Percentiles rank a stretch among this genome's conserved stretches.
Conservation (phyloP, 1,284 basidiomycete genomes). For the Leucoagaricus sp. region DNA sequence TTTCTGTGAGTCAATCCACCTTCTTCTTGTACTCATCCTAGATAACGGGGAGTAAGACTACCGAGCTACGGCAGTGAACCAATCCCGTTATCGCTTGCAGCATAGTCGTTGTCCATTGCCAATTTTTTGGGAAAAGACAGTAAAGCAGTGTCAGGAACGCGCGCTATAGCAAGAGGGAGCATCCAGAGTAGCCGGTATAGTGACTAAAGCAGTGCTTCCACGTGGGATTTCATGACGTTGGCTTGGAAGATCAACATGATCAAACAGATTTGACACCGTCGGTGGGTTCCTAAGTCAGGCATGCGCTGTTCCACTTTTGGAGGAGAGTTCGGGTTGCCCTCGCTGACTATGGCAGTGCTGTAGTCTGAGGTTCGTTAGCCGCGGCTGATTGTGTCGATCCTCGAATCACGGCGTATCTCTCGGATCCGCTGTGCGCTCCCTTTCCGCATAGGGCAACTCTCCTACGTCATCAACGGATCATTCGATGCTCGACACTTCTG, state of each 20-base stretch:
- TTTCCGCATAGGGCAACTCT: not conserved
- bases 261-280: not conserved
- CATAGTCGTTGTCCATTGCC: slow-evolving; percentile 17
- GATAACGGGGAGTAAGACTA: not conserved
- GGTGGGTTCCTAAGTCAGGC: slow-evolving; percentile 1
- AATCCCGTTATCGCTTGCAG: slow-evolving; percentile 24
- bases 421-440: not conserved
- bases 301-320: slow-evolving; percentile 2
- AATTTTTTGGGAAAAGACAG: slow-evolving; percentile 15
- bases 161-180: slow-evolving; percentile 4
- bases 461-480: slow-evolving; percentile 5
- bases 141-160: slow-evolving; percentile 27
- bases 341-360: slow-evolving; percentile 14
- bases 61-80: slow-evolving; percentile 9
- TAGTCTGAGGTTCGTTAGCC: not conserved
- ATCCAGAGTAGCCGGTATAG: slow-evolving; percentile 1
- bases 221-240: slow-evolving; percentile 11
- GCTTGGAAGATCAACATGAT: slow-evolving; percentile 1
- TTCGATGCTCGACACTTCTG: too few species aligned
- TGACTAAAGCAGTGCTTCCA: slow-evolving; percentile 11
- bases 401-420: not conserved
- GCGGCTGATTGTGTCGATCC: slow-evolving; percentile 9
- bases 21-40: slow-evolving; percentile 21
- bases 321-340: slow-evolving; percentile 6
- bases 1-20: not conserved